Evolutionary conservation across 2,329 filamentous ascomycete species (phyloP).

Genomic region (Fusarium staphyleae): DNA sequence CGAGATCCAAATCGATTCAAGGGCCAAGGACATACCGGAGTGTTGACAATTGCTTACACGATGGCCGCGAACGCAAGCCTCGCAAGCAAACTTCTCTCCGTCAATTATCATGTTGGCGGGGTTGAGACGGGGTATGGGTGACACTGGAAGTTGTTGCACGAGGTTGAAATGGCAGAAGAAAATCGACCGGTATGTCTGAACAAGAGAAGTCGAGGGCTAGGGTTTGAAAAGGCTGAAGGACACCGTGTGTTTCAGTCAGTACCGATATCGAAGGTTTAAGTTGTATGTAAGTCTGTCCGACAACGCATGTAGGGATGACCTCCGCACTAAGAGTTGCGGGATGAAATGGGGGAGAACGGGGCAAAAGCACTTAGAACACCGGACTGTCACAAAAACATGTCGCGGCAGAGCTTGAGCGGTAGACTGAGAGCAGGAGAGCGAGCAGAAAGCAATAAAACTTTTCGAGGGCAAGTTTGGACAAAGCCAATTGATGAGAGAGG

Average conservation of each 20-base stretch:
- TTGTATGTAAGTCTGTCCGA: slow-evolving; percentile 33
- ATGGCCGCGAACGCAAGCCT: slow-evolving; percentile 97
- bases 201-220: slow-evolving; percentile 19
- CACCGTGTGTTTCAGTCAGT: slow-evolving; percentile 24
- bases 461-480: slow-evolving; percentile 41
- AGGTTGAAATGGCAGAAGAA: slow-evolving; percentile 2
- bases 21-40: slow-evolving; percentile 69
- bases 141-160: slow-evolving; percentile 19
- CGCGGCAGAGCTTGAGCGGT: slow-evolving; percentile 33
- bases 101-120: slow-evolving; percentile 75
- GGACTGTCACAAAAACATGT: slow-evolving; percentile 41
- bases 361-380: slow-evolving; percentile 34
- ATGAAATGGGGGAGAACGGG: slow-evolving; percentile 31
- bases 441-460: slow-evolving; percentile 42
- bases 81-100: slow-evolving; percentile 97
- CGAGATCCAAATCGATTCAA: neutral
- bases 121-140: slow-evolving; percentile 11
- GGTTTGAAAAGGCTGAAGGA: slow-evolving; percentile 17
- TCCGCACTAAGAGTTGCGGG: slow-evolving; percentile 37
- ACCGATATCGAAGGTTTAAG: slow-evolving; percentile 28
- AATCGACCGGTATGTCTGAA: slow-evolving; percentile 8
- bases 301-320: slow-evolving; percentile 15
- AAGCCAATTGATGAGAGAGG: slow-evolving; percentile 43
- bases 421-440: slow-evolving; percentile 23
- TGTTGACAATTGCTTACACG: slow-evolving; percentile 99